Conservation (phyloP, 1,284 basidiomycete genomes). For the Entoloma clypeatum region DNA sequence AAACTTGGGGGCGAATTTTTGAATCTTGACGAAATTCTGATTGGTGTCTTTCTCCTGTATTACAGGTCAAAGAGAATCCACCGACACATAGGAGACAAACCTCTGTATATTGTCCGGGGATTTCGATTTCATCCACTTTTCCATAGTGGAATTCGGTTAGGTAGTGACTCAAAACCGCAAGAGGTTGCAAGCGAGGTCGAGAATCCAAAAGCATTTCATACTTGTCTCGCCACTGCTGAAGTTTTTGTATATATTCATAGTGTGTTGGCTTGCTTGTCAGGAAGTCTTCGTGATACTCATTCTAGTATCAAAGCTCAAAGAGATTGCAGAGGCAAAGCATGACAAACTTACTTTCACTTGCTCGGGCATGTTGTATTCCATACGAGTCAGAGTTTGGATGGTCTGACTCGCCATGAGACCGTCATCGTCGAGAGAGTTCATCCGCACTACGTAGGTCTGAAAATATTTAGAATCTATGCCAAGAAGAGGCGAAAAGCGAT, state of each 20-base stretch:
- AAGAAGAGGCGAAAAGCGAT: conserved; percentile 12
- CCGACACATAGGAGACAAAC: conserved; percentile 37
- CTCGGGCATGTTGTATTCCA: conserved; percentile 67
- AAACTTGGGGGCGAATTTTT: conserved; percentile 88
- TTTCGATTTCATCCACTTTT: conserved; percentile 97
- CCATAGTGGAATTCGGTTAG: conserved; percentile 97
- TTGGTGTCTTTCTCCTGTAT: conserved; percentile 90
- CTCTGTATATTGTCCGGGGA: conserved; percentile 98
- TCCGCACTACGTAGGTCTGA: conserved; percentile 64
- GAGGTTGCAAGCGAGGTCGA: conserved; percentile 80
- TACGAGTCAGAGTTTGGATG: conserved; percentile 63
- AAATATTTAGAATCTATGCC: conserved; percentile 5
- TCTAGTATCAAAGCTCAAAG: conserved; percentile 38
- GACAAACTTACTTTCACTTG: conserved; percentile 55
- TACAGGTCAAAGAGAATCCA: conserved; percentile 11
- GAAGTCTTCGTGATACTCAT: conserved; percentile 93
- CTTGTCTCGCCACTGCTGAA: conserved; percentile 92
- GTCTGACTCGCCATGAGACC: conserved; percentile 64
- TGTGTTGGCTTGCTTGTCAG: conserved; percentile 77
- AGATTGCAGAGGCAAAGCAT: not conserved
- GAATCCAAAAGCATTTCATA: conserved; percentile 87
- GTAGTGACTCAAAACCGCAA: conserved; percentile 91
- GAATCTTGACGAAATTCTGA: conserved; percentile 88
- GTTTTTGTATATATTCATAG: conserved; percentile 84
- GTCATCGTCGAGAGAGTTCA: conserved; percentile 70